phyloP scores from a whole-genome alignment of 1,139 yeast genomes.

The Trichomonascaceae sp. region DNA sequence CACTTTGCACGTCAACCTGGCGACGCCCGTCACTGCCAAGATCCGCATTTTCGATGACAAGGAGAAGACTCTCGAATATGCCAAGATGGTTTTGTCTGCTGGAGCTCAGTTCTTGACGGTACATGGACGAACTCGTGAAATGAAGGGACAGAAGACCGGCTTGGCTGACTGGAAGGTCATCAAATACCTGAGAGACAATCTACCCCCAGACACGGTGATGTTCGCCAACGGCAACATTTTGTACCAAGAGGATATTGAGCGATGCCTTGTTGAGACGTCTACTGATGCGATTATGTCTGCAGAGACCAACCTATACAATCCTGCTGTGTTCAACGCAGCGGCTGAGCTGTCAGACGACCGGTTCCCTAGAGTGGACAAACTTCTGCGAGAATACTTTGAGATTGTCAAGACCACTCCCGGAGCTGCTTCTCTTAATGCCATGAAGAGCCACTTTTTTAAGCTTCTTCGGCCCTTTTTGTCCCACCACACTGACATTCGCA shows the following conservation, averaged over 20 bases:
- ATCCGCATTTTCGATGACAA: conserved; percentile 80
- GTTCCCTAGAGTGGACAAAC: conserved; percentile 74
- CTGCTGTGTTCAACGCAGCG: conserved; percentile 53
- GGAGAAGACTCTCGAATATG: conserved; percentile 76
- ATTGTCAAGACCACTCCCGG: conserved; percentile 57
- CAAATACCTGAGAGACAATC: conserved; percentile 58
- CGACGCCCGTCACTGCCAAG: conserved; percentile 89
- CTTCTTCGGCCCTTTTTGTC: conserved; percentile 66
- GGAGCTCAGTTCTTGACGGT: conserved; percentile 94
- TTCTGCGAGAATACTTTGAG: conserved; percentile 79
- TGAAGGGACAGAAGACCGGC: conserved; percentile 95
- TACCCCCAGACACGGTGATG: conserved; percentile 75
- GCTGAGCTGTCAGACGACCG: conserved; percentile 41
- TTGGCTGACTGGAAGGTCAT: conserved; percentile 86
- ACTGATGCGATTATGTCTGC: conserved; percentile 98
- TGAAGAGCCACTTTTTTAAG: conserved; percentile 91
- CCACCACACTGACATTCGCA: conserved; percentile 63
- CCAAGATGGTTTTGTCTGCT: conserved; percentile 79
- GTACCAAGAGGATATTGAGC: conserved; percentile 63
- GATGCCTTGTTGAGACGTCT: conserved; percentile 48
- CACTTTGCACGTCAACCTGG: conserved; percentile 58
- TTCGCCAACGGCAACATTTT: conserved; percentile 89
- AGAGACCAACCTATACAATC: conserved; percentile 87
- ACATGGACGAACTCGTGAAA: conserved; percentile 92
- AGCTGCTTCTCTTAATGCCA: conserved; percentile 63